Percentiles rank a stretch among this genome's conserved stretches.
phyloP scores from a whole-genome alignment of 148 eudicot species.

The Persicaria maculosa region DNA sequence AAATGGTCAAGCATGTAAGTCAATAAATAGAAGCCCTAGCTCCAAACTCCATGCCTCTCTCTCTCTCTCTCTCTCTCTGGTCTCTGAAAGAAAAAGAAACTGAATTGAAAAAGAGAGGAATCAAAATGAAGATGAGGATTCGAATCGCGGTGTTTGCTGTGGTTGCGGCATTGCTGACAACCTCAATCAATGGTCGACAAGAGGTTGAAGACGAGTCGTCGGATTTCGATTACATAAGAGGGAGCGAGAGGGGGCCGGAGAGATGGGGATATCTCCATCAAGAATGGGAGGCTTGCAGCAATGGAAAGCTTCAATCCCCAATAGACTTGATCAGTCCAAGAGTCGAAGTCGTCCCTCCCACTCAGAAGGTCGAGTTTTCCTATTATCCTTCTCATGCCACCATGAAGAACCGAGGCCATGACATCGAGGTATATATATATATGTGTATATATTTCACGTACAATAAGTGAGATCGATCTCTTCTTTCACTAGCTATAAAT shows the following conservation, averaged over 20 bases:
- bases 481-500: too few species aligned
- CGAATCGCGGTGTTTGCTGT: too few species aligned
- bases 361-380: conserved; percentile 12
- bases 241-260: conserved; percentile 37
- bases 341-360: conserved; percentile 16
- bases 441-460: not conserved
- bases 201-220: conserved; percentile 27
- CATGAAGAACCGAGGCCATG: conserved; percentile 49
- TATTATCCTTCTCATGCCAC: conserved; percentile 32
- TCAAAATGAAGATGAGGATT: too few species aligned
- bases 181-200: not conserved
- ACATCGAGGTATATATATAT: conserved; percentile 39
- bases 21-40: too few species aligned
- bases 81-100: too few species aligned
- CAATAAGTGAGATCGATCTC: too few species aligned
- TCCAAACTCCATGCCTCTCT: too few species aligned
- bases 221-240: conserved; percentile 30
- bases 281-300: conserved; percentile 47
- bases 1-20: too few species aligned
- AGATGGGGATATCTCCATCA: conserved; percentile 47
- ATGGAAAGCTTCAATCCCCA: conserved; percentile 54
- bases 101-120: too few species aligned
- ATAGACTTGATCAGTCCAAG: conserved; percentile 33
- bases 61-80: too few species aligned
- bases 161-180: too few species aligned